Evolutionary conservation across 768 basidiomycete genomes (phyloP), one percentile per base, ranked within the genome.

Genomic region (Suillus alpinus): DNA sequence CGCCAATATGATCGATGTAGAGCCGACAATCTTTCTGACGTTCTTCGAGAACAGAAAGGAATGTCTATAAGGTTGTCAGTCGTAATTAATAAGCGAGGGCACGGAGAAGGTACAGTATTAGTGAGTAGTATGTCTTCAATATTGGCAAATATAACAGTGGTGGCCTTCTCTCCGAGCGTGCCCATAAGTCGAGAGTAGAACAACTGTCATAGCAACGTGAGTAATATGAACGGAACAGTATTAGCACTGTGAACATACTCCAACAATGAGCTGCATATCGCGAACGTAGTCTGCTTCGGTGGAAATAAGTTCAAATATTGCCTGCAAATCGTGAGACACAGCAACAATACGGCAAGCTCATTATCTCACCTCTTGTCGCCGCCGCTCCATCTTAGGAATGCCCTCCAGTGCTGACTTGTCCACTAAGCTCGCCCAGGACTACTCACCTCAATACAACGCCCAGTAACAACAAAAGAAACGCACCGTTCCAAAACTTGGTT

Each of bases 341-440:
- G 9, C 1, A 26, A 26, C 13, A 29, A 16, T 10, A 26, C 26
- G n/a, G 26, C 1, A 26, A 23, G 50, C 10, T 40, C 23, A 59
- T 26, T 4, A 2, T 59, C 75, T 57, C 62, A 88, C 89, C 80
- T 98, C 95, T 75, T 98, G 96, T 57, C 95, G 82, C 61, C 86
- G 88, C 50, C 95, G 81, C 71, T 98, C 96, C 23, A 78, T 78
- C 0, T 81, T 70, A 0, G 92, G 89, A 49, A 98, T 87, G 8
- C 85, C 92, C 32, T 89, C 89, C 26, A 97, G 73, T 0, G 91
- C 93, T 40, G 86, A 84, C 65, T 86, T 86, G 67, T 96, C 92
- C 0, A 98, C 88, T 53, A 98, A 76, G 72, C 94, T 96, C 7
- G 92, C 88, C 96, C 96, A 98, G 0, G 94, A 94, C 84, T 94